phyloP scores from a whole-genome alignment of 345 rosid genomes.

The Aquilaria malaccensis region DNA sequence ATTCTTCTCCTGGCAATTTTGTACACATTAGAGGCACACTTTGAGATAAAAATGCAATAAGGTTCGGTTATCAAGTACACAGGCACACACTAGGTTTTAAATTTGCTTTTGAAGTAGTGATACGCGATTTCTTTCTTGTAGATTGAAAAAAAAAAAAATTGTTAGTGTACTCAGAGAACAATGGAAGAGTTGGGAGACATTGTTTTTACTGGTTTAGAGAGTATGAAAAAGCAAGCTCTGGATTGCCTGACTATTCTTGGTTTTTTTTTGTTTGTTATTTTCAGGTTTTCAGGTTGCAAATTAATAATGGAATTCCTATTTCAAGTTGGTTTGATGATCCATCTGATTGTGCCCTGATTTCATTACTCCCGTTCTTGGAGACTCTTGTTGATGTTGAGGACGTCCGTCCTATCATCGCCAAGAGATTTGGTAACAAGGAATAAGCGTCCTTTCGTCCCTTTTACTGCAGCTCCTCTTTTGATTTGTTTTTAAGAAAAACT shows the following conservation, averaged over 20 bases:
- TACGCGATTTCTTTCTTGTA: too few relatives aligned
- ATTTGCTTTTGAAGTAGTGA: too few relatives aligned
- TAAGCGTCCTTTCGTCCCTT: constrained; percentile 28
- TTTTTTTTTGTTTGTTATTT: constrained; percentile 20
- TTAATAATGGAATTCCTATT: constrained; percentile 93
- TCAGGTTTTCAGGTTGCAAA: constrained; percentile 92
- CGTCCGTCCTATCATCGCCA: constrained; percentile 87
- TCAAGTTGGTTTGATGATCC: constrained; percentile 96
- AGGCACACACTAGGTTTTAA: too few relatives aligned
- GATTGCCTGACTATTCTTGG: constrained; percentile 11
- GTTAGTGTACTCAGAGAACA: too few relatives aligned
- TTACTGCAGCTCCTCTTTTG: constrained; percentile 16
- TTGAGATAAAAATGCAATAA: too few relatives aligned
- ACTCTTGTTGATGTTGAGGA: constrained; percentile 75
- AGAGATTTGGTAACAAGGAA: constrained; percentile 73
- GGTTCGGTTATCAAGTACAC: too few relatives aligned
- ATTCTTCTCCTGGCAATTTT: too few relatives aligned
- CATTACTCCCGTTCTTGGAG: constrained; percentile 92
- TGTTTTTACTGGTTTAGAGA: too few relatives aligned
- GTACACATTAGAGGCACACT: too few relatives aligned
- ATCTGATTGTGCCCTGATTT: constrained; percentile 68
- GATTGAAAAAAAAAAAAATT: too few relatives aligned
- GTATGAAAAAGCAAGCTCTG: too few relatives aligned
- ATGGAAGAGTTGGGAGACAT: too few relatives aligned
- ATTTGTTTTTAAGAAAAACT: constrained; percentile 20